Conservation (phyloP, 768 basidiomycete genomes). For the Termitomyces sp. region DNA sequence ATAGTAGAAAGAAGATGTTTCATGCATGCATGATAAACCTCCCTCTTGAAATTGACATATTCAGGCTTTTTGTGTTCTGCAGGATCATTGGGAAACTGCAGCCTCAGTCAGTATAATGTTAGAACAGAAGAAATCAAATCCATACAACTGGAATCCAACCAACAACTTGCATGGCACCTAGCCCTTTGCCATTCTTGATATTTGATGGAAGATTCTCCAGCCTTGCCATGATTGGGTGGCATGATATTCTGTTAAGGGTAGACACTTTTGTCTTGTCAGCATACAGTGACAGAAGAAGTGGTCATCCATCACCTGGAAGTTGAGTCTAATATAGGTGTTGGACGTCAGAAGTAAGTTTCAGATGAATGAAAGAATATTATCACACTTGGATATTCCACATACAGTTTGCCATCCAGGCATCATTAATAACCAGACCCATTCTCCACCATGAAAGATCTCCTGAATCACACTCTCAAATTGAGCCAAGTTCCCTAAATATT, state of each 20-base stretch:
- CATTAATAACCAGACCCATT: neutral
- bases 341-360: neutral
- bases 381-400: neutral
- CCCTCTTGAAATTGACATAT: slow-evolving; percentile 29
- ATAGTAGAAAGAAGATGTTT: slow-evolving; percentile 21
- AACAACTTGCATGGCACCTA: too few species aligned
- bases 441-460: neutral
- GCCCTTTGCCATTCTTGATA: too few species aligned
- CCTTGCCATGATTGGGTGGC: slow-evolving; percentile 28
- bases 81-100: slow-evolving; percentile 25
- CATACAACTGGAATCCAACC: too few species aligned
- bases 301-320: neutral
- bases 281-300: slow-evolving; percentile 30
- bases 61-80: slow-evolving; percentile 24
- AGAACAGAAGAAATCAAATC: neutral
- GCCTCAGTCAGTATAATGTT: neutral
- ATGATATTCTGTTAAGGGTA: too few species aligned
- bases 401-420: neutral
- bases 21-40: slow-evolving; percentile 37
- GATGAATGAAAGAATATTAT: neutral
- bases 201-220: too few species aligned
- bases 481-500: slow-evolving; percentile 18
- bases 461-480: slow-evolving; percentile 25
- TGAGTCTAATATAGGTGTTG: too few species aligned
- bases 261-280: slow-evolving; percentile 31